Evolutionary conservation across 2,329 filamentous ascomycete species (phyloP), one percentile per base, ranked within the genome.

Genomic region (Talaromyces sp.): DNA sequence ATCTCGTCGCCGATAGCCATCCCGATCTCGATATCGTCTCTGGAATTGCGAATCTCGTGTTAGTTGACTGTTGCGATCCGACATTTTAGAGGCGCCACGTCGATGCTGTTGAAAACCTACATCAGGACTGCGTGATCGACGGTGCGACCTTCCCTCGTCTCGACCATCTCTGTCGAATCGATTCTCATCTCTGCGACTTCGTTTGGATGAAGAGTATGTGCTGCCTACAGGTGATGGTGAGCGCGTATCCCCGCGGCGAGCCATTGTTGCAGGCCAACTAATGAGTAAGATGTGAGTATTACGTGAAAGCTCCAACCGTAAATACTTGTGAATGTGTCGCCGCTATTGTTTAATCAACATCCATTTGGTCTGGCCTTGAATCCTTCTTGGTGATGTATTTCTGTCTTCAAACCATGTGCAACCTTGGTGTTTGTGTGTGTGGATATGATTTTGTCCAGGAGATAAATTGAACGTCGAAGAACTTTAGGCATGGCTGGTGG

Each of bases 151-250:
- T 58, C 77, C 77, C 74, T 84, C 83, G 73, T 85, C 83, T 70
- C 82, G 79, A 49, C 83, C 78, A 70, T 79, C 82, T 73, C 80
- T 79, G 60, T 85, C 83, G 72, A 81, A 77, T 68, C 83, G 80
- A 72, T 82, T 79, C 75, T 85, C 80, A 71, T 83, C 84, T 78
- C 83, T 81, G 73, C 82, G 81, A 72, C 72, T 79, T 68, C 88
- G 86, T 81, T 87, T 90, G 82, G 88, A 89, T 75, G 88, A 87
- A 80, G 88, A 88, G 80, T 86, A 85, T 77, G 91, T 89, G 85
- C 90, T 92, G 88, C 90, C 91, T 93, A 89, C 88, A 89, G 90
- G 90, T 88, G 90, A 92, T 91, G 91, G 91, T 93, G 91, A 94
- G 91, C 91, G 85, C 83, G 83, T 82, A 79, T 86, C 84, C 82